Evolutionary conservation across 257 asterid genomes (phyloP), one percentile per base, ranked within the genome.

Genomic region (Lycium barbarum): DNA sequence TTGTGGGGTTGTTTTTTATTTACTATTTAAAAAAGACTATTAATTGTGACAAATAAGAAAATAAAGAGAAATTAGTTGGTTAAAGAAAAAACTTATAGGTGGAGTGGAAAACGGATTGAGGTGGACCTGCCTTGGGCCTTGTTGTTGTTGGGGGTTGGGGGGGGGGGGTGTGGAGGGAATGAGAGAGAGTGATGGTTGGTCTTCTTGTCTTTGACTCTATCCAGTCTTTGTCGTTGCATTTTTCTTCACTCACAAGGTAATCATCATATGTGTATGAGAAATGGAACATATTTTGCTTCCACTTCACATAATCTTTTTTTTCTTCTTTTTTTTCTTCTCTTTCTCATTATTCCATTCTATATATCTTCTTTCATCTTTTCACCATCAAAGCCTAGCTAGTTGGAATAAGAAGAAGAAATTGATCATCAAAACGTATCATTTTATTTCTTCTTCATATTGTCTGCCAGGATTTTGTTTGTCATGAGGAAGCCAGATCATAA

Each of bases 181-280:
- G 22, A 82, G 57, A 66, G 94, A 93, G 85, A 85, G 92, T 84
- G 93, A 90, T 85, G 87, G 87, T 79, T 88, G 91, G 92, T 90
- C 94, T 93, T 89, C 97, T 93, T 94, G 93, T 93, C 93, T 91
- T 92, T 93, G 97, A 93, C 97, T 93, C 98, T 88, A 86, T 89
- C 90, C 72, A 82, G 85, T 88, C 83, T 86, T 66, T 85, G 80
- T 85, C 85, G 88, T 87, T 88, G 89, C 84, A 85, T 89, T 90
- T 94, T 91, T 93, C 99, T 95, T 95, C 99, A 95, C 97, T 93
- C 99, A 90, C 98, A 95, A 94, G 98, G 89, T 92, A 89, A 91
- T 93, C 91, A 95, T 93, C 93, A 89, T 91, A 83, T 88, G 89
- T 88, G 89, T 90, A 85, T 90, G 85, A 89, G 88, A 86, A 88